Percentiles rank a stretch among this genome's conserved stretches.
phyloP scores from a whole-genome alignment of 495 filamentous ascomycete species.

The Aspergillus panamensis region DNA sequence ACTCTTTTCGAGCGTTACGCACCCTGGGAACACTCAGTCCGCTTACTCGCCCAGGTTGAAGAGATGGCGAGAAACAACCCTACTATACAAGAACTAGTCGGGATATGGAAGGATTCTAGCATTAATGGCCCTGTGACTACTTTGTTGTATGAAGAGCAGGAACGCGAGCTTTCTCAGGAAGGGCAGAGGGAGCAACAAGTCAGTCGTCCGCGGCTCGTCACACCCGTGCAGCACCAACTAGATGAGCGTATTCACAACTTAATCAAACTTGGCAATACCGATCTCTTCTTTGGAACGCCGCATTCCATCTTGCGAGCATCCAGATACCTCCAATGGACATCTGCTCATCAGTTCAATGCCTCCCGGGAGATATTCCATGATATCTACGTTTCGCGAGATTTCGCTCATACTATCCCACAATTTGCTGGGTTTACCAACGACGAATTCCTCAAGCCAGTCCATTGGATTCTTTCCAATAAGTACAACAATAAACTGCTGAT shows the following conservation, averaged over 20 bases:
- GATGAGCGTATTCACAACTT: slow-evolving; percentile 24
- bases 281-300: no score
- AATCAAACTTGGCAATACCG: no score
- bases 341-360: neutral
- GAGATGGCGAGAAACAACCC: neutral
- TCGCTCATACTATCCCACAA: no score
- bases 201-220: slow-evolving; percentile 36
- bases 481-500: slow-evolving; percentile 37
- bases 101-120: neutral
- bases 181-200: slow-evolving; percentile 55
- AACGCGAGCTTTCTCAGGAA: slow-evolving; percentile 60
- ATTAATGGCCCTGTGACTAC: slow-evolving; percentile 16
- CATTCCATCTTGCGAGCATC: no score
- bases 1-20: slow-evolving; percentile 16
- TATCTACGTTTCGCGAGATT: neutral
- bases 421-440: slow-evolving; percentile 6
- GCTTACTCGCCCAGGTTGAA: neutral
- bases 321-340: neutral
- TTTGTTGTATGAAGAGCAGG: slow-evolving; percentile 61
- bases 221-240: slow-evolving; percentile 36
- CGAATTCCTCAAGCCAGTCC: slow-evolving; percentile 46
- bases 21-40: slow-evolving; percentile 2
- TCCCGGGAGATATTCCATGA: neutral
- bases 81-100: slow-evolving; percentile 2
- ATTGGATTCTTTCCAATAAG: slow-evolving; percentile 52